A percentile compares a stretch with the other conserved stretches of the same genome.
Conservation (phyloP, 2,329 filamentous ascomycete genomes). For the Ascochyta rabiei region DNA sequence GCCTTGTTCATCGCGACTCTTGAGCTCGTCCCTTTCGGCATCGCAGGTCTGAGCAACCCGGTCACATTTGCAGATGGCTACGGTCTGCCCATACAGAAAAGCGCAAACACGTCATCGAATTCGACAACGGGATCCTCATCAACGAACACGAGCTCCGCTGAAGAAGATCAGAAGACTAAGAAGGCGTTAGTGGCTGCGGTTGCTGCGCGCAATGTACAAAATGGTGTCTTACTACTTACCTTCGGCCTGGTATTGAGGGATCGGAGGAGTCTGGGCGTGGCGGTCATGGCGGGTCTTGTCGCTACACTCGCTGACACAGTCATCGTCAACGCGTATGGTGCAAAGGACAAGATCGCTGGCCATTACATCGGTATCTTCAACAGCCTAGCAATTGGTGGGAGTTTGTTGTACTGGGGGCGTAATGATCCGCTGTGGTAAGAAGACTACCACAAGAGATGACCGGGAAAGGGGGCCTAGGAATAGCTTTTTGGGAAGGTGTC, state of each 20-base stretch:
- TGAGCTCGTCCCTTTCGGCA: slow-evolving; percentile 30
- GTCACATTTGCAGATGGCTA: slow-evolving; percentile 24
- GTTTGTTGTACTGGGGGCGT: slow-evolving; percentile 30
- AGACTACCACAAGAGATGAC: neutral
- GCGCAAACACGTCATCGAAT: neutral
- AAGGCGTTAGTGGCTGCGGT: slow-evolving; percentile 31
- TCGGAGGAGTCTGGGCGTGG: slow-evolving; percentile 29
- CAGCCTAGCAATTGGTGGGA: slow-evolving; percentile 29
- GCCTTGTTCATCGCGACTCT: slow-evolving; percentile 31
- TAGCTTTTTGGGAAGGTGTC: no score
- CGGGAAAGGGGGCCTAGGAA: neutral
- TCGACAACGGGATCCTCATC: neutral
- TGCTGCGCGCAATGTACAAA: slow-evolving; percentile 33
- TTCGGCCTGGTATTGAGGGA: slow-evolving; percentile 30
- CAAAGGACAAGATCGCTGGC: slow-evolving; percentile 27
- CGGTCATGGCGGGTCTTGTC: slow-evolving; percentile 27
- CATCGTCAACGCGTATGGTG: slow-evolving; percentile 29
- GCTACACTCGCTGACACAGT: slow-evolving; percentile 30
- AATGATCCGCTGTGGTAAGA: slow-evolving; percentile 27
- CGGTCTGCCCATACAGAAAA: slow-evolving; percentile 20
- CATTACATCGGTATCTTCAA: slow-evolving; percentile 34
- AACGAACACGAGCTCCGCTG: neutral
- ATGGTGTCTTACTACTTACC: slow-evolving; percentile 24
- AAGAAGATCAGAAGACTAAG: slow-evolving; percentile 26
- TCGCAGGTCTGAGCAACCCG: slow-evolving; percentile 27